phyloP scores from a whole-genome alignment of 495 filamentous ascomycete genomes.

The Pyrenula massariospora region DNA sequence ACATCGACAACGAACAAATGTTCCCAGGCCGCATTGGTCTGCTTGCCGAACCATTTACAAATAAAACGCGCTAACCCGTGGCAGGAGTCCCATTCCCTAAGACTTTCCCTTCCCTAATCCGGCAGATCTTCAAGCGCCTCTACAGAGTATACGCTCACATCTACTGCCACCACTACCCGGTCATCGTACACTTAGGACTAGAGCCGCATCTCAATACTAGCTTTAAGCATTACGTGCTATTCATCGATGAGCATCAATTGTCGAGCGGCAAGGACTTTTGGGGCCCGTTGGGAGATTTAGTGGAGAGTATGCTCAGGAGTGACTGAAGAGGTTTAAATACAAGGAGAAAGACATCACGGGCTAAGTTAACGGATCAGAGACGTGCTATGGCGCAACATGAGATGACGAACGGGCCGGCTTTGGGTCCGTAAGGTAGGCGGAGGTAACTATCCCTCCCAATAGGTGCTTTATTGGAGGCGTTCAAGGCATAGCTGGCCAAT shows the following conservation, averaged over 20 bases:
- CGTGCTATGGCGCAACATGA: too few species aligned
- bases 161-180: conserved; percentile 98
- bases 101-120: conserved; percentile 71
- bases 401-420: too few species aligned
- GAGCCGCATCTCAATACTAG: conserved; percentile 97
- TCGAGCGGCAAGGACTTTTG: conserved; percentile 93
- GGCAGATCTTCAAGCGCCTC: conserved; percentile 94
- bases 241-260: conserved; percentile 85
- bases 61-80: neutral
- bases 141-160: conserved; percentile 99
- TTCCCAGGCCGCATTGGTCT: conserved; percentile 85
- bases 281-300: conserved; percentile 91
- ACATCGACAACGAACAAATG: conserved; percentile 90
- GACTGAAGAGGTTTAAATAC: conserved; percentile 58
- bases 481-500: too few species aligned
- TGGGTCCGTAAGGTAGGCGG: too few species aligned
- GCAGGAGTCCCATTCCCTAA: conserved; percentile 91
- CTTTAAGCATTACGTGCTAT: conserved; percentile 98
- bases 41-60: conserved; percentile 9
- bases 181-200: conserved; percentile 85
- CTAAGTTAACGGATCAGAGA: neutral
- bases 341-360: too few species aligned
- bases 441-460: too few species aligned
- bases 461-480: too few species aligned
- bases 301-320: conserved; percentile 91